phyloP scores from a whole-genome alignment of 2,329 filamentous ascomycete species.

The Leptographium radiaticola region DNA sequence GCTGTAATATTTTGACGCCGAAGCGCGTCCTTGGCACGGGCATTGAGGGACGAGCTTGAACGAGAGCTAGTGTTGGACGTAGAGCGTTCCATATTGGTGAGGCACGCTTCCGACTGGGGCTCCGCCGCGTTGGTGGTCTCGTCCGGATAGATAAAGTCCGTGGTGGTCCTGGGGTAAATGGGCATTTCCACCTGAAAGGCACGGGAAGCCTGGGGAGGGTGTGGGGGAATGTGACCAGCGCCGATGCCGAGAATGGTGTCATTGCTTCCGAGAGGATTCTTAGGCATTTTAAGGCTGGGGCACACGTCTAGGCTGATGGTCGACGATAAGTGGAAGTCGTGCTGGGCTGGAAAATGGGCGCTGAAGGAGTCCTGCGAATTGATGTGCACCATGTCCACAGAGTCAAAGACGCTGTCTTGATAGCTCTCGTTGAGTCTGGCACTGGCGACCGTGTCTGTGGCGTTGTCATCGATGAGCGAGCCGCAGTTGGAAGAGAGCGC shows the following conservation, averaged over 20 bases:
- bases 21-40: slow-evolving; percentile 34
- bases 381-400: slow-evolving; percentile 18
- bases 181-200: neutral
- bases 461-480: slow-evolving; percentile 22
- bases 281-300: neutral
- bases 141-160: too few relatives aligned
- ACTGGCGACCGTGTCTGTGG: slow-evolving; percentile 20
- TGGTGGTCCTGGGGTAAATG: neutral
- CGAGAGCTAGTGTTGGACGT: slow-evolving; percentile 33
- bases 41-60: slow-evolving; percentile 31
- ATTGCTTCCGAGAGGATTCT: slow-evolving; percentile 11
- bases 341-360: neutral
- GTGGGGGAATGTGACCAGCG: neutral
- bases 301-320: neutral
- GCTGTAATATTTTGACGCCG: slow-evolving; percentile 31
- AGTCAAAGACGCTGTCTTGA: slow-evolving; percentile 16
- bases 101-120: too few relatives aligned
- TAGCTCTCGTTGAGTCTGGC: slow-evolving; percentile 19
- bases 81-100: slow-evolving; percentile 26
- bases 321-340: neutral
- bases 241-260: slow-evolving; percentile 1
- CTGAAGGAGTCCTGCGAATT: slow-evolving; percentile 19
- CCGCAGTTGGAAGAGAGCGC: slow-evolving; percentile 19
- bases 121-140: neutral
- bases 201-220: neutral